Evolutionary conservation across 148 eudicot genomes (phyloP), one percentile per base, ranked within the genome.

Genomic region (Dianthus caryophyllus): DNA sequence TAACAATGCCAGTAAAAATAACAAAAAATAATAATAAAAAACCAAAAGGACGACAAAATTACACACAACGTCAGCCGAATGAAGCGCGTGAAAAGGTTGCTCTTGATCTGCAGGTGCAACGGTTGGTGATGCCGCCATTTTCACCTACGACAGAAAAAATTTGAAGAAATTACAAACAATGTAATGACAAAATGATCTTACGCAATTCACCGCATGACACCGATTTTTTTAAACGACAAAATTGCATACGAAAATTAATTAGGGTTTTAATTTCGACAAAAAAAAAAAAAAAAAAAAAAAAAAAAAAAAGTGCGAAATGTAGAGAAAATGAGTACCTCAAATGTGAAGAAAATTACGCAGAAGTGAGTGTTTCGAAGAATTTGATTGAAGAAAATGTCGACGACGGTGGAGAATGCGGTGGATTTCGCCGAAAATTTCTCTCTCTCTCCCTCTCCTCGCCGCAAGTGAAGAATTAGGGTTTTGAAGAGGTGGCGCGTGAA

Each of bases 401-500:
- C n/a, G n/a, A 16, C 33, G 27, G 22, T 20, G 39, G 13, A 53
- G 39, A 38, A 5, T 5, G 47, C 47, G 43, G 46, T 2, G 64
- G 44, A 31, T 41, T 5, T 4, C 10, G 12, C 1, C 17, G 46
- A 26, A 1, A 16, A 20, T 29, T 46, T 69, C n/a, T n/a, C n/a
- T n/a, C n/a, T n/a, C n/a, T n/a, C n/a, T 69, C 65, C 59, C 73
- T 46, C 73, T 58, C 73, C 65, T 69, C 53, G 54, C 53, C 68
- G 62, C 0, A 33, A 24, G 47, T 6, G 60, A n/a, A 15, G 44
- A 41, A 13, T 41, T 41, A 41, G 44, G 10, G 44, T 41, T 41
- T 41, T 4, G 44, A 1, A 13, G 10, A 41, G 44, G 44, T 41
- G 44, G 44, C 44, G 44, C 44, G 44, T 41, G 44, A 1, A 41